Evolutionary conservation across 2,329 filamentous ascomycete species (phyloP).

Genomic region (Daldinia sp.): DNA sequence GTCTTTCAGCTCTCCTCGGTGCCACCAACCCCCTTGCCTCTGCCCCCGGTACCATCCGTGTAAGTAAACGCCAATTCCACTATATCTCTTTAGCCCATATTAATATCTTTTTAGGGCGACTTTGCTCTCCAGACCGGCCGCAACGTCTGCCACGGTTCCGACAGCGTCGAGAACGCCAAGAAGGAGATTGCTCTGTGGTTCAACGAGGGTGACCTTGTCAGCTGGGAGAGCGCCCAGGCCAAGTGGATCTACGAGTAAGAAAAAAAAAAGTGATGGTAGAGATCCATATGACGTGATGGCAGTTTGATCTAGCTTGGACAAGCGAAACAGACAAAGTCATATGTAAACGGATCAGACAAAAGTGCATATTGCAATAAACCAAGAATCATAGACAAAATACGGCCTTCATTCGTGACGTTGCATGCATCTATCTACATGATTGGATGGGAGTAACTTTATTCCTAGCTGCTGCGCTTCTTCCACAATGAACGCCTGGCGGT

Average conservation of each 20-base stretch:
- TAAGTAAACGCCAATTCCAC: slow-evolving; percentile 69
- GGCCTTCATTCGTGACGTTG: slow-evolving; percentile 7
- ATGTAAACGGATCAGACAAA: slow-evolving; percentile 31
- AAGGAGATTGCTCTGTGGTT: slow-evolving; percentile 99
- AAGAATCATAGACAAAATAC: slow-evolving; percentile 42
- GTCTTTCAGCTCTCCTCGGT: slow-evolving; percentile 80
- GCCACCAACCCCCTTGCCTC: slow-evolving; percentile 98
- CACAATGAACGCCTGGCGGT: slow-evolving; percentile 49
- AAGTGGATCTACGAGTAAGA: slow-evolving; percentile 98
- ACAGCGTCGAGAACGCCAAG: slow-evolving; percentile 98
- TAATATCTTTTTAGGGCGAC: slow-evolving; percentile 65
- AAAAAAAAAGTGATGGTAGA: slow-evolving; percentile 50
- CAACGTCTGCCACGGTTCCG: slow-evolving; percentile 99
- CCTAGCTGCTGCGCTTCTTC: slow-evolving; percentile 36
- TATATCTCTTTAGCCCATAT: not conserved
- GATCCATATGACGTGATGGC: slow-evolving; percentile 15
- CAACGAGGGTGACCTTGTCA: slow-evolving; percentile 85
- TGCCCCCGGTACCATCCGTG: slow-evolving; percentile 97
- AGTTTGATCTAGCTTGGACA: slow-evolving; percentile 23
- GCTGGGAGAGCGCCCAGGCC: slow-evolving; percentile 85
- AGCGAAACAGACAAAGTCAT: slow-evolving; percentile 1
- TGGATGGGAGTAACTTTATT: not conserved
- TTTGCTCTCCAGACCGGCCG: slow-evolving; percentile 85
- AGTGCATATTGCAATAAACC: slow-evolving; percentile 33
- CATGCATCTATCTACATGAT: slow-evolving; percentile 14